Conservation (phyloP, 768 basidiomycete species). For the Omphalotus guepiniiformis region DNA sequence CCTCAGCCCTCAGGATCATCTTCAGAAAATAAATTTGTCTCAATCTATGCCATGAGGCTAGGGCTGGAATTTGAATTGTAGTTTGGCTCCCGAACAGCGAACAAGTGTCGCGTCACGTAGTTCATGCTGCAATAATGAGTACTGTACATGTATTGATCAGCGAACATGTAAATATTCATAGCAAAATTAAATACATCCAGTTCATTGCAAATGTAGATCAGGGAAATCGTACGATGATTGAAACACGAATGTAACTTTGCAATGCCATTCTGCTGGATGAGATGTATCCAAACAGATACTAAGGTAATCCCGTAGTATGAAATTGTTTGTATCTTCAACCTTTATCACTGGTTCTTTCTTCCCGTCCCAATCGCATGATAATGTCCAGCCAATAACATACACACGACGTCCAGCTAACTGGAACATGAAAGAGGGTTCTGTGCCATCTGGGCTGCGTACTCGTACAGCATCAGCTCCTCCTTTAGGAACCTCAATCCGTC, state of each 20-base stretch:
- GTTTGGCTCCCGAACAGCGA: no score
- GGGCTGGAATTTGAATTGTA: no score
- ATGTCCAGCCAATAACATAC: conserved; percentile 16
- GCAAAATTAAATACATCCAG: no score
- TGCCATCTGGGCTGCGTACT: no score
- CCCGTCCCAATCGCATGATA: conserved; percentile 18
- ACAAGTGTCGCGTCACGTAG: no score
- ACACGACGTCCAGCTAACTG: conserved; percentile 12
- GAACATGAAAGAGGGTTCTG: conserved; percentile 9
- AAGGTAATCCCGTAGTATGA: conserved; percentile 14
- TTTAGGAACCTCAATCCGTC: not conserved
- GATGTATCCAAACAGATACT: conserved; percentile 14
- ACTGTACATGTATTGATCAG: no score
- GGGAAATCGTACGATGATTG: conserved; percentile 15
- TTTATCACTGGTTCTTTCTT: conserved; percentile 11
- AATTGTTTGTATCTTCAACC: conserved; percentile 13
- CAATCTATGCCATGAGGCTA: no score
- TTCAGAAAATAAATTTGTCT: no score
- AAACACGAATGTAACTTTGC: conserved; percentile 14
- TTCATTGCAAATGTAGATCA: conserved; percentile 12
- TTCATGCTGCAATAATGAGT: no score
- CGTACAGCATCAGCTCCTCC: conserved; percentile 3
- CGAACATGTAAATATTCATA: no score
- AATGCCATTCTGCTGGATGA: conserved; percentile 12
- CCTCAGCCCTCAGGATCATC: no score